A percentile compares a stretch with the other conserved stretches of the same genome.
Conservation (phyloP, 2,329 filamentous ascomycete species). For the Cordyceps pruinosa region DNA sequence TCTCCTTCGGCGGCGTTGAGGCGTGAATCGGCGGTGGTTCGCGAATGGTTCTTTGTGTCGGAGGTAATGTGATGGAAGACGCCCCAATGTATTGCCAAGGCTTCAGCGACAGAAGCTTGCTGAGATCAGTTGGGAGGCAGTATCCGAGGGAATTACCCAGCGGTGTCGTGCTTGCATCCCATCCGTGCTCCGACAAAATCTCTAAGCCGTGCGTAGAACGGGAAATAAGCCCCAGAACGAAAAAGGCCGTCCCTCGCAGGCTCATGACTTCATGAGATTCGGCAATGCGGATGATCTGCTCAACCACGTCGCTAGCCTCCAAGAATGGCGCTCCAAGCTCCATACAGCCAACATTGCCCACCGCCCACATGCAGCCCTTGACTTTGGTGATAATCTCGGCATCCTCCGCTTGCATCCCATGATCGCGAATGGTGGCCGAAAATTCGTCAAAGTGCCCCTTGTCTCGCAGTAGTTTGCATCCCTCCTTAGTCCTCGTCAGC, state of each 20-base stretch:
- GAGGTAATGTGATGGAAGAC: constrained; percentile 39
- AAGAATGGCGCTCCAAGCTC: constrained; percentile 92
- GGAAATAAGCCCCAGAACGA: constrained; percentile 87
- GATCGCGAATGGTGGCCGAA: constrained; percentile 77
- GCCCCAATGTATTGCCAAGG: constrained; percentile 50
- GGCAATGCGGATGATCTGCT: constrained; percentile 80
- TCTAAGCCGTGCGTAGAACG: constrained; percentile 87
- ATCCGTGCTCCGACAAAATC: constrained; percentile 81
- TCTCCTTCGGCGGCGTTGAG: constrained; percentile 37
- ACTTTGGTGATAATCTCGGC: constrained; percentile 82
- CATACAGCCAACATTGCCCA: constrained; percentile 97
- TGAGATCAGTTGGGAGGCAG: constrained; percentile 74
- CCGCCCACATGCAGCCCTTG: constrained; percentile 94
- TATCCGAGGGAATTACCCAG: constrained; percentile 79
- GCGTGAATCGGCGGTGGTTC: constrained; percentile 36
- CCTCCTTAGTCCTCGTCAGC: constrained; percentile 84
- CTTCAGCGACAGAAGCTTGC: constrained; percentile 66
- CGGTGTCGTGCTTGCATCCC: constrained; percentile 84
- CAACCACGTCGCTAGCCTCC: constrained; percentile 81
- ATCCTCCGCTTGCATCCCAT: constrained; percentile 79
- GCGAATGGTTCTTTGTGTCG: constrained; percentile 46
- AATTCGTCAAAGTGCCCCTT: constrained; percentile 98
- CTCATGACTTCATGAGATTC: constrained; percentile 86
- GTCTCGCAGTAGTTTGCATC: constrained; percentile 79
- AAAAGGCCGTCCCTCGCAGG: constrained; percentile 90